Evolutionary conservation across 2,329 filamentous ascomycete species (phyloP).

Genomic region (Cladophialophora yegresii): DNA sequence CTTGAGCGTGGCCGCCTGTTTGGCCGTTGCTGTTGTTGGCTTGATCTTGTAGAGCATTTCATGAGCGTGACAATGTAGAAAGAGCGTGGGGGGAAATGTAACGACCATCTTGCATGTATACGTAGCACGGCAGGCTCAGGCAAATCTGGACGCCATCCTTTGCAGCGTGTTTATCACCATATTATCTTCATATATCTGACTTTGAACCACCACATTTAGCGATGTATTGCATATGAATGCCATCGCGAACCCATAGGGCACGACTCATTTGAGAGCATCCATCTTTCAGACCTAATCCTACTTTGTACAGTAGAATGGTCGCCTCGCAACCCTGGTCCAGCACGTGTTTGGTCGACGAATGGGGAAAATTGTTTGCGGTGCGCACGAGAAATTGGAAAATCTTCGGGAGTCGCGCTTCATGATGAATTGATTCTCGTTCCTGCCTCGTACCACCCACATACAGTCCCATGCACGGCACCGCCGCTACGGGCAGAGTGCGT

Average conservation of each 20-base stretch:
- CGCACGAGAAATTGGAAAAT: not conserved
- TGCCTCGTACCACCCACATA: constrained; percentile 8
- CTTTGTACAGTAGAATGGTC: not conserved
- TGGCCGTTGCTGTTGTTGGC: constrained; percentile 30
- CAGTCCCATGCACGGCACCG: not conserved
- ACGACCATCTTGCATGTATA: constrained; percentile 3
- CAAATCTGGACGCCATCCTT: constrained; percentile 1
- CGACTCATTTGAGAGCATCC: not conserved
- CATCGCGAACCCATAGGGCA: not conserved
- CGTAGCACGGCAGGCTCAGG: constrained; percentile 7
- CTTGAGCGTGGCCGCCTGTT: constrained; percentile 30
- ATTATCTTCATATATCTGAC: constrained; percentile 10
- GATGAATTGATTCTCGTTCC: not conserved
- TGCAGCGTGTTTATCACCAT: not conserved
- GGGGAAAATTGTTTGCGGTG: constrained; percentile 7
- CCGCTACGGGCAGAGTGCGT: not conserved
- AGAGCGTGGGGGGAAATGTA: not conserved
- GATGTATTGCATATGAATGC: constrained; percentile 9
- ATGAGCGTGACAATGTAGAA: not conserved
- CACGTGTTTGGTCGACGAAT: constrained; percentile 6
- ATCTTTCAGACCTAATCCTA: not conserved
- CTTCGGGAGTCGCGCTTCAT: not conserved
- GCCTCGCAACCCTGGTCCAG: too few relatives aligned
- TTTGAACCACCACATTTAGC: not conserved
- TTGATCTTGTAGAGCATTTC: constrained; percentile 28